These are phyloP conservation scores for Diospyros lotus DNA, from an alignment of 148 eudicot genomes.

Conservation along the genomic window DNA sequence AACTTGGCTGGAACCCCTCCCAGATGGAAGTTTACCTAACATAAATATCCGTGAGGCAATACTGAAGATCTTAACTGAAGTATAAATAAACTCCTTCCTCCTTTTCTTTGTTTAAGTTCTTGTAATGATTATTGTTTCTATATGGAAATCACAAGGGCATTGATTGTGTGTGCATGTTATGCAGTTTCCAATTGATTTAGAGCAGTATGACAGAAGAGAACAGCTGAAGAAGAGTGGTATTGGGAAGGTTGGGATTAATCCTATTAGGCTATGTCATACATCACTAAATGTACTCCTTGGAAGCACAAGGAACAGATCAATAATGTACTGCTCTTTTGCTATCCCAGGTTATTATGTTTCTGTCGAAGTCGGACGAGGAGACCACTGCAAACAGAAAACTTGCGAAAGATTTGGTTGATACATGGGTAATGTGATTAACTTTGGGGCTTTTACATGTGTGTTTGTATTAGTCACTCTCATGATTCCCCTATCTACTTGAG, in stretches of 20 bases:
- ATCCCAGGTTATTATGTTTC: conserved; percentile 89
- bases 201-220: conserved; percentile 84
- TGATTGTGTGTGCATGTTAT: conserved; percentile 18
- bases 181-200: conserved; percentile 93
- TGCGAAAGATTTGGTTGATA: conserved; percentile 94
- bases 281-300: not conserved
- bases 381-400: conserved; percentile 83
- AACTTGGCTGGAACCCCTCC: conserved; percentile 98
- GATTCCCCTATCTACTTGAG: not conserved
- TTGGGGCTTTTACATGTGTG: not conserved
- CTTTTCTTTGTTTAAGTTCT: not conserved
- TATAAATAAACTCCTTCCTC: conserved; percentile 25
- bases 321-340: conserved; percentile 4
- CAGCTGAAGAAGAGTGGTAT: conserved; percentile 92
- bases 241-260: conserved; percentile 59
- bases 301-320: not conserved
- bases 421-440: conserved; percentile 64
- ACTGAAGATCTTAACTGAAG: conserved; percentile 83
- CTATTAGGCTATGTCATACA: not conserved
- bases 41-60: conserved; percentile 92
- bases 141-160: conserved; percentile 1
- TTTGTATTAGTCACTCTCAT: not conserved
- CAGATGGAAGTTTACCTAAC: conserved; percentile 98
- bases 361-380: conserved; percentile 97
- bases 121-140: not conserved